These are phyloP conservation scores for Cyphellophora attinorum DNA, from an alignment of 2,329 filamentous ascomycete genomes.

Conservation along the genomic window DNA sequence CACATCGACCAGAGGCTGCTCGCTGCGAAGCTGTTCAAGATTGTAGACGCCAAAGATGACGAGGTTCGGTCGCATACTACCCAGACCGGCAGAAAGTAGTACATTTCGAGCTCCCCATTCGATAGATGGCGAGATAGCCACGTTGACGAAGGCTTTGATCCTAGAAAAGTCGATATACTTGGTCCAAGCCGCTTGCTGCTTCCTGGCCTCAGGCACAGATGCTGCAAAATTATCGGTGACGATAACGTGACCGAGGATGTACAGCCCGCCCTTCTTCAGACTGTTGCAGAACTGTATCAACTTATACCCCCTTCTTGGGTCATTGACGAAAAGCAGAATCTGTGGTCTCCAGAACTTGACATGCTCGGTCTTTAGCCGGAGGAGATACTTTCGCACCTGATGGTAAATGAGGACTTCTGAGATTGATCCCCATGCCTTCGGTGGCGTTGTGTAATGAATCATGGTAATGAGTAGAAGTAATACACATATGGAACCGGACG, in stretches of 20 bases:
- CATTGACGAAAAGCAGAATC: slow-evolving; percentile 73
- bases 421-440: slow-evolving; percentile 74
- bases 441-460: slow-evolving; percentile 76
- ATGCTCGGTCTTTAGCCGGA: slow-evolving; percentile 76
- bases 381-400: slow-evolving; percentile 77
- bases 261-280: slow-evolving; percentile 76
- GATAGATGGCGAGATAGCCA: slow-evolving; percentile 70
- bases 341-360: slow-evolving; percentile 92
- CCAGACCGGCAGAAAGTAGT: slow-evolving; percentile 69
- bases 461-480: slow-evolving; percentile 69
- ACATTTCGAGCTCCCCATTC: slow-evolving; percentile 81
- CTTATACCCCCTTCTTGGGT: slow-evolving; percentile 70
- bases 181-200: slow-evolving; percentile 74
- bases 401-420: slow-evolving; percentile 82
- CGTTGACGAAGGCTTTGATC: slow-evolving; percentile 83
- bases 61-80: slow-evolving; percentile 84
- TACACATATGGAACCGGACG: slow-evolving; percentile 62
- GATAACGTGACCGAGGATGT: slow-evolving; percentile 79
- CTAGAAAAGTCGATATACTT: slow-evolving; percentile 78
- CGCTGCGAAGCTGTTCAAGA: slow-evolving; percentile 62
- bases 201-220: slow-evolving; percentile 69
- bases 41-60: slow-evolving; percentile 74
- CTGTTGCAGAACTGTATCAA: slow-evolving; percentile 89
- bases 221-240: slow-evolving; percentile 72
- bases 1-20: slow-evolving; percentile 48